Conservation (phyloP, 2,329 filamentous ascomycete genomes). For the Pseudocercospora musae region DNA sequence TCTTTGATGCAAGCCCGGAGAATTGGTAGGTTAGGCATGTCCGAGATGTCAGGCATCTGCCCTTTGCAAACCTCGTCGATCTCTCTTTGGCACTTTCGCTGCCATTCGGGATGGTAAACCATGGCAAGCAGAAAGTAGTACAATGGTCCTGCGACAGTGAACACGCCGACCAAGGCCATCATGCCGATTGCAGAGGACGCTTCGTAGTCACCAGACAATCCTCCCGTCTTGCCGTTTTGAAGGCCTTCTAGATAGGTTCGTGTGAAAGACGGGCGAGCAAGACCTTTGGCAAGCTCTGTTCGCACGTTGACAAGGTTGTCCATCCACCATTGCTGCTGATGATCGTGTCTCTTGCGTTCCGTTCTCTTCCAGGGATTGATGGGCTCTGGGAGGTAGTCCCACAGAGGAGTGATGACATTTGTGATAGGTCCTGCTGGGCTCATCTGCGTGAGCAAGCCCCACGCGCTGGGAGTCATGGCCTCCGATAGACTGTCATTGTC, state of each 20-base stretch:
- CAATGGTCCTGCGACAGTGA: conserved; percentile 33
- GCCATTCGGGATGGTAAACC: conserved; percentile 50
- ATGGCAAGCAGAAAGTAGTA: conserved; percentile 39
- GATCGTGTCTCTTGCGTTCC: conserved; percentile 53
- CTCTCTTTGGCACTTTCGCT: conserved; percentile 38
- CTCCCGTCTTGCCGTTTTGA: conserved; percentile 28
- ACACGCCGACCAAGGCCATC: conserved; percentile 37
- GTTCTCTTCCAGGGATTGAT: conserved; percentile 56
- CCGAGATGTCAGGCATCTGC: conserved; percentile 27
- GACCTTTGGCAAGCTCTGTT: conserved; percentile 41
- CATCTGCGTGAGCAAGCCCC: conserved; percentile 58
- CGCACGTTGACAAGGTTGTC: conserved; percentile 40
- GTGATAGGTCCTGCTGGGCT: conserved; percentile 57
- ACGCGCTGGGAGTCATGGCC: conserved; percentile 51
- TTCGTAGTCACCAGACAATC: conserved; percentile 37
- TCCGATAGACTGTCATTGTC: conserved; percentile 50
- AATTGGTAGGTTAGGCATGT: conserved; percentile 34
- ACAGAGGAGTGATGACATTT: conserved; percentile 55
- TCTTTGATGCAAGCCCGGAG: conserved; percentile 43
- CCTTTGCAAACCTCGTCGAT: conserved; percentile 29
- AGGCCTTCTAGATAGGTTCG: conserved; percentile 43
- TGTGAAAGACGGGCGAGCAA: conserved; percentile 43
- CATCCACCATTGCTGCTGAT: conserved; percentile 55
- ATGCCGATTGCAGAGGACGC: conserved; percentile 36
- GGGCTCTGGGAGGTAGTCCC: conserved; percentile 47